Conservation (phyloP, 2,329 filamentous ascomycete species). For the Colletotrichum sansevieriae region DNA sequence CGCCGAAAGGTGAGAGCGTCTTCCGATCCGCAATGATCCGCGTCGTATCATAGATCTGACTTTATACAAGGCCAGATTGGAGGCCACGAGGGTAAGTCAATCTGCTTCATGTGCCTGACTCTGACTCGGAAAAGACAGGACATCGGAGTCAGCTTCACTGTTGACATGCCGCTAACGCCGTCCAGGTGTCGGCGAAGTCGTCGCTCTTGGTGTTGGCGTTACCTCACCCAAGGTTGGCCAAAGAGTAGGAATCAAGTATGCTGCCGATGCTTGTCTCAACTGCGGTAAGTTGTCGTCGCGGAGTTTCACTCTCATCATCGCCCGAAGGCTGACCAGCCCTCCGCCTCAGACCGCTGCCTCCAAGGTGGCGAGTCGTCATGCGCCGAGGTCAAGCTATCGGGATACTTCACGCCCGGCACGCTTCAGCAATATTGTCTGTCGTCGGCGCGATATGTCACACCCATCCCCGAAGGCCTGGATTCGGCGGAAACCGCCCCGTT, state of each 20-base stretch:
- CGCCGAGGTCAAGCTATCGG: constrained; percentile 43
- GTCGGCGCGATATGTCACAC: constrained; percentile 57
- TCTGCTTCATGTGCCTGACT: too few relatives aligned
- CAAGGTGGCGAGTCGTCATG: constrained; percentile 44
- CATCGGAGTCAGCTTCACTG: not conserved
- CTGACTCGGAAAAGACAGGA: not conserved
- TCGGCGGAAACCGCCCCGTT: constrained; percentile 65
- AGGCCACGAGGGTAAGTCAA: constrained; percentile 42
- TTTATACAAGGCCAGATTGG: constrained; percentile 42
- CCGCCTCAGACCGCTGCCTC: constrained; percentile 41
- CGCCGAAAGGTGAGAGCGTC: constrained; percentile 26
- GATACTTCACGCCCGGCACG: constrained; percentile 46
- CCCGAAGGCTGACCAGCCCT: too few relatives aligned
- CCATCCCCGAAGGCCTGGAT: constrained; percentile 53
- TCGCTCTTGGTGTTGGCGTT: constrained; percentile 41
- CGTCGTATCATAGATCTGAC: constrained; percentile 9
- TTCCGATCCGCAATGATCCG: not conserved
- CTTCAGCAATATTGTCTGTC: constrained; percentile 45
- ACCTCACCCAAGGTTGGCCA: constrained; percentile 39
- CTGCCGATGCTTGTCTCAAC: constrained; percentile 43
- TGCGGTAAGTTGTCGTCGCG: constrained; percentile 37
- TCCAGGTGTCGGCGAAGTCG: constrained; percentile 40
- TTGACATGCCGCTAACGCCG: not conserved
- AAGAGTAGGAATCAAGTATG: constrained; percentile 44
- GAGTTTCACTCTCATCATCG: not conserved